Base-by-base conservation (phyloP, 495 filamentous ascomycete species). In the Zalerion maritima region DNA sequence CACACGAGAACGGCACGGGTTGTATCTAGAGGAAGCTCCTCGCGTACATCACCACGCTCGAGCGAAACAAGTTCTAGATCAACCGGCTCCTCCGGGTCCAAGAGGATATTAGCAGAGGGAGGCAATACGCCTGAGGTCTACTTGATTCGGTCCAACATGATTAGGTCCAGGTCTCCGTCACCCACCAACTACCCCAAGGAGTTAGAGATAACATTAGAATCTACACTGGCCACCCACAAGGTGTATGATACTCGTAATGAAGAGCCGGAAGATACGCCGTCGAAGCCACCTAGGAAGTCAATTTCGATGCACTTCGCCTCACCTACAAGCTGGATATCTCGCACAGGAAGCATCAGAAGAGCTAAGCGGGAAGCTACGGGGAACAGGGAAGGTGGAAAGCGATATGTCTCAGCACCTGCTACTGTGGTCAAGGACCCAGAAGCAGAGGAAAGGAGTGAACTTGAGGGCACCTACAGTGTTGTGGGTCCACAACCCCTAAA, bases 281-380 rank as follows among this genome's bases (percentile, higher is more conserved):
- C 59, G 10, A 57, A 54, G 32, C 52, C 41, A 23, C 50, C 62
- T 11, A 47, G 57, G 24, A 53, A 52, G 20, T 65, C 67, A 31
- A 47, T 67, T 18, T 71, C 67, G 21, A 60, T 64, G 57, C 62
- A 67, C 35, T 67, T 69, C 34, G 57, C 50, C 36, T 61, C 63
- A 5, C 57, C 61, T 5, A 47, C 47, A 23, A 59, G 42, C 18
- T 69, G 64, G 66, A 57, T 67, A 28, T 36, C 60, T 7, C 58
- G 52, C 40, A 57, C 53, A 9, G 55, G 64, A 25, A 69, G 64
- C 40, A 37, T 65, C 12, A 50, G 62, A 28, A 54, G 57, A 11
- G 49, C 50, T 14, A 64, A 59, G 42, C 52, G 61, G 27, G 47
- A 53, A 30, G 41, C 43, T 25, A 50, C 50, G 17, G 41, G 47